Evolutionary conservation across 2,329 filamentous ascomycete genomes (phyloP), one percentile per base, ranked within the genome.

Genomic region (Chrysoporthe deuterocubensis): DNA sequence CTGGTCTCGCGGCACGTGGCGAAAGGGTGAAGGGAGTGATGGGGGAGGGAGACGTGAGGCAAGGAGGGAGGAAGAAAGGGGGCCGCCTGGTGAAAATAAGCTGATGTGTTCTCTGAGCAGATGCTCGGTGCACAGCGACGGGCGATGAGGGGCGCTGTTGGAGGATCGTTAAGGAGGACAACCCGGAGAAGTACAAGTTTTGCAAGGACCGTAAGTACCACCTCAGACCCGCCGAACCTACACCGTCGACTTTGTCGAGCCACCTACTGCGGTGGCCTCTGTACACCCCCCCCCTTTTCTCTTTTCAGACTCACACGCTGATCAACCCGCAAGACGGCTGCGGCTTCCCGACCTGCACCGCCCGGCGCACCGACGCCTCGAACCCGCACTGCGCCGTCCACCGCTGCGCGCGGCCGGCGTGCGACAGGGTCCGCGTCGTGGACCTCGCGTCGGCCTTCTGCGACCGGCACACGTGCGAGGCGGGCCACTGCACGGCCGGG

Each of bases 151-250:
- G 54, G 11, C n/a, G 69, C 66, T 75, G 74, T 58, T 63, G 40
- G n/a, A 69, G 67, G 48, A 62, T 63, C 13, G 71, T 74, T 16
- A 73, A 72, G 67, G 67, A 72, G 13, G 68, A 69, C 0, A 67
- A 73, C 42, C 73, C 74, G n/a, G 62, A 63, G 16, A 68, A 59
- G 46, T 75, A 65, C 56, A 67, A 67, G 26, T 74, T 69, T 32
- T 75, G 74, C 62, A 65, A 63, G 13, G 70, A 71, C 13, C 73
- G 73, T 74, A 60, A 60, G 73, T 71, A 4, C 16, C 26, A 18
- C n/a, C 43, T 16, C 54, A 54, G 14, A 54, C 4, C 46, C 14
- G 46, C 46, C 6, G 14, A 50, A 18, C 46, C 3, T 5, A 50
- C 37, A 13, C 14, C 46, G 1, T 50, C 46, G 2, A 7, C 46